Evolutionary conservation across 176 grass and related monocot genomes (phyloP), one percentile per base, ranked within the genome.

Genomic region (Rhynchospora tenuis): DNA sequence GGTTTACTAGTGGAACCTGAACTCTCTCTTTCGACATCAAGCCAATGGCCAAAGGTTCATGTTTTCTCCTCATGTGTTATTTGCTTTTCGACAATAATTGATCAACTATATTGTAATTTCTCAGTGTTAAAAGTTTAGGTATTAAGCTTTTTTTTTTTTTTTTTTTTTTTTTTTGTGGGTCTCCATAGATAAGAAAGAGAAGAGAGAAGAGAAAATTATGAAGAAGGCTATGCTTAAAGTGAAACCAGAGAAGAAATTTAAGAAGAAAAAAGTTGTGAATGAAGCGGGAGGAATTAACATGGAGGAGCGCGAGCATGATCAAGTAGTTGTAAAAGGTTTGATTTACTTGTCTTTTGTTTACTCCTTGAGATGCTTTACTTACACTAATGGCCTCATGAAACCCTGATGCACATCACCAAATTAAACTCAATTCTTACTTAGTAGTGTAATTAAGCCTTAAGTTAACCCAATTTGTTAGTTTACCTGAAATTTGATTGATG

Each of bases 201-300:
- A 72, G 22, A 19, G 83, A 78, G 87, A 88, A 15, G 59, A 79
- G 11, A 91, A 84, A 44, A 60, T 51, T 3, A 80, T 88, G 44
- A 89, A 87, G 80, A 91, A 89, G 17, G 72, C 69, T 62, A 71
- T 83, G 74, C 89, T 91, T 59, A 84, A 86, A 73, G 87, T 94
- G 83, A 90, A 94, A 84, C 80, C 56, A 74, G 86, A 91, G 87
- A 89, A 88, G 83, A 94, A 78, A 88, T 63, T 63, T 44, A 94
- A 91, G 85, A 94, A 94, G 60, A 88, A 64, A 11, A 84, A 63
- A 78, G 24, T 17, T 64, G 62, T 90, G 33, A 66, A 91, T 56
- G 47, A 38, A 12, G 28, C 83, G 6, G 48, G 67, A 5, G 60
- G 80, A 64, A 52, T 83, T n/a, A 81, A 86, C 17, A 24, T 42